Evolutionary conservation across 768 basidiomycete genomes (phyloP), one percentile per base, ranked within the genome.

Genomic region (Tylopilus felleus): DNA sequence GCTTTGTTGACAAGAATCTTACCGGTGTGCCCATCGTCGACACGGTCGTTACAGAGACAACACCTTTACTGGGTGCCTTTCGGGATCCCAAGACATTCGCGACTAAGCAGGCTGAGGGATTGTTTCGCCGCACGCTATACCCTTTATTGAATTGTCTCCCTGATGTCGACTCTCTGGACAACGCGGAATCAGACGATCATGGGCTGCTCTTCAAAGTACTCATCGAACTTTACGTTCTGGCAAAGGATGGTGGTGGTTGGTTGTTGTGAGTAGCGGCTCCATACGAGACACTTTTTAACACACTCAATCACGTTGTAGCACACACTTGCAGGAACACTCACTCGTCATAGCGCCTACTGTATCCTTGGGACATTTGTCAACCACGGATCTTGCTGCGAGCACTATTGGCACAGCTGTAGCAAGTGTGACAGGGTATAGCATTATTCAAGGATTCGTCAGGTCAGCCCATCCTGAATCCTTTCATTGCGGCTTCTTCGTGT

Each of bases 321-420:
- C 50, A 2, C 52, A 58, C 28, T 21, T 66, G 36, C 62, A 64
- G 23, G 65, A 66, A 9, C 62, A 66, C 36, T 65, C 59, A 8
- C 65, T 65, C 23, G 50, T 66, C 22, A 47, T 66, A 52, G 65
- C 61, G 35, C 65, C 59, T 19, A 58, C 41, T 66, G 9, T 83
- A 33, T 75, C 74, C 5, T 72, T 80, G 49, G 82, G 81, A 10
- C 82, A 83, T 65, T 66, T 83, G 8, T 79, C 79, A 1, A 80
- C 80, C 0, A 75, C 69, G 0, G 75, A 80, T 50, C 73, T 83
- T 9, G 82, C 82, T 4, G 80, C 79, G 0, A 72, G 77, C 6
- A 75, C 74, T n/a, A 60, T 78, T 9, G 74, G 68, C 2, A 74
- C 65, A 36, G 70, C 76, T 57, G 72, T 75, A 1, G 65, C 71